Evolutionary conservation across 305 asterid genomes (phyloP).

Genomic region (Caryopteris hybrid): DNA sequence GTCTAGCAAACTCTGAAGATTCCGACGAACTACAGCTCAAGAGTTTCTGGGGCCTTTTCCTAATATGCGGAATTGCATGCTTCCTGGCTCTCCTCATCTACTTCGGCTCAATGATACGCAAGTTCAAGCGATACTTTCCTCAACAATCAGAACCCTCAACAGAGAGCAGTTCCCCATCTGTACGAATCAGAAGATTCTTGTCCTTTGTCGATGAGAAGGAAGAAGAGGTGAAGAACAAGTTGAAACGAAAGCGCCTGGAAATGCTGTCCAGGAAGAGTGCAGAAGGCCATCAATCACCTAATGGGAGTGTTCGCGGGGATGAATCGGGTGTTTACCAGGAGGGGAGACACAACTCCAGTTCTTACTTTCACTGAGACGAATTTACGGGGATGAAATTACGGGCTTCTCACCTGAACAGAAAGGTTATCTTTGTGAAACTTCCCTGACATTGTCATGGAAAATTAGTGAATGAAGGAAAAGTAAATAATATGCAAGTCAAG

Average conservation of each 20-base stretch:
- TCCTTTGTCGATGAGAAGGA: slow-evolving; percentile 72
- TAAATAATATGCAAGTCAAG: background rate
- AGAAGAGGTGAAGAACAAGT: slow-evolving; percentile 35
- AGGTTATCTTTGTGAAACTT: background rate
- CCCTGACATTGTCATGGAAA: background rate
- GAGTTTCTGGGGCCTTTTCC: slow-evolving; percentile 76
- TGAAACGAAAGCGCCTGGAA: slow-evolving; percentile 50
- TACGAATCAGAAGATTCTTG: slow-evolving; percentile 39
- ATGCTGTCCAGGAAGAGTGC: slow-evolving; percentile 5
- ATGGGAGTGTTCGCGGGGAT: slow-evolving; percentile 6
- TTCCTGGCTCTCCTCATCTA: slow-evolving; percentile 46
- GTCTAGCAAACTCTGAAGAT: slow-evolving; percentile 24
- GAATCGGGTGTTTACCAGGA: slow-evolving; percentile 15
- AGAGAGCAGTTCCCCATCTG: slow-evolving; percentile 22
- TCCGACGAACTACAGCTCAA: slow-evolving; percentile 48
- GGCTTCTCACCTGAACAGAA: background rate
- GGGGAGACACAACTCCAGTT: slow-evolving; percentile 6
- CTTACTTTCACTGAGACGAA: slow-evolving; percentile 12
- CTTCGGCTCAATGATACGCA: slow-evolving; percentile 32
- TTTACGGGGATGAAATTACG: background rate
- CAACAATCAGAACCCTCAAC: slow-evolving; percentile 13
- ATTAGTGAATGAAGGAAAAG: background rate
- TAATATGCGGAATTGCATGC: slow-evolving; percentile 53
- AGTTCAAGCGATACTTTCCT: slow-evolving; percentile 42
- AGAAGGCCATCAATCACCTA: slow-evolving; percentile 12